phyloP scores from a whole-genome alignment of 306 rosid species.

The Prunus davidiana region DNA sequence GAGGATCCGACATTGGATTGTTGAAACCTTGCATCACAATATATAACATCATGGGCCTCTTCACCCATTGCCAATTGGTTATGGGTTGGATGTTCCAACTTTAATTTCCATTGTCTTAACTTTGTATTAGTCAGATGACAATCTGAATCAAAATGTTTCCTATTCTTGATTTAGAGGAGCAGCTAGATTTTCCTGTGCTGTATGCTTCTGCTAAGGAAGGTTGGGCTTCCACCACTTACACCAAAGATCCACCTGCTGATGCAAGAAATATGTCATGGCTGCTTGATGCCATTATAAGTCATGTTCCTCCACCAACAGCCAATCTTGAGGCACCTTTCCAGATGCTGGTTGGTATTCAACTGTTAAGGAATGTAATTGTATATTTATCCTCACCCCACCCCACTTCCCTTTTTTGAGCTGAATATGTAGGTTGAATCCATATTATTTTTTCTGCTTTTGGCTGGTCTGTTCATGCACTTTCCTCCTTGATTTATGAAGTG shows the following conservation, averaged over 20 bases:
- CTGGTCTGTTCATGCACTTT: neutral
- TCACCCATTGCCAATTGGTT: neutral
- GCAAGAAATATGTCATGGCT: conserved; percentile 78
- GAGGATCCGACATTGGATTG: neutral
- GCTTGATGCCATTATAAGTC: conserved; percentile 74
- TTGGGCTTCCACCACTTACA: conserved; percentile 82
- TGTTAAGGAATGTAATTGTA: neutral
- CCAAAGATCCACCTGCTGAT: conserved; percentile 87
- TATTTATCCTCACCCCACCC: neutral
- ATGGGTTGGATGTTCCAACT: neutral
- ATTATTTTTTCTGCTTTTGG: neutral
- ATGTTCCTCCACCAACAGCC: conserved; percentile 78
- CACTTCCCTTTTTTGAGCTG: neutral
- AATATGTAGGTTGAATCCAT: neutral
- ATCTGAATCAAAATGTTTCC: conserved; percentile 15
- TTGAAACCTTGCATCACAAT: neutral
- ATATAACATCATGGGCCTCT: neutral
- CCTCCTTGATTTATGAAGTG: neutral
- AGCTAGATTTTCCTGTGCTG: conserved; percentile 94
- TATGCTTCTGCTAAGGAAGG: conserved; percentile 99
- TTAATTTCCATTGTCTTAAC: neutral
- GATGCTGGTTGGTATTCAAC: conserved; percentile 85
- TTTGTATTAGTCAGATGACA: neutral
- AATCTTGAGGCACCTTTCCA: conserved; percentile 72
- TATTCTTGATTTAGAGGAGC: conserved; percentile 66